phyloP scores from a whole-genome alignment of 306 rosid genomes.

The Sicyos baderoa region DNA sequence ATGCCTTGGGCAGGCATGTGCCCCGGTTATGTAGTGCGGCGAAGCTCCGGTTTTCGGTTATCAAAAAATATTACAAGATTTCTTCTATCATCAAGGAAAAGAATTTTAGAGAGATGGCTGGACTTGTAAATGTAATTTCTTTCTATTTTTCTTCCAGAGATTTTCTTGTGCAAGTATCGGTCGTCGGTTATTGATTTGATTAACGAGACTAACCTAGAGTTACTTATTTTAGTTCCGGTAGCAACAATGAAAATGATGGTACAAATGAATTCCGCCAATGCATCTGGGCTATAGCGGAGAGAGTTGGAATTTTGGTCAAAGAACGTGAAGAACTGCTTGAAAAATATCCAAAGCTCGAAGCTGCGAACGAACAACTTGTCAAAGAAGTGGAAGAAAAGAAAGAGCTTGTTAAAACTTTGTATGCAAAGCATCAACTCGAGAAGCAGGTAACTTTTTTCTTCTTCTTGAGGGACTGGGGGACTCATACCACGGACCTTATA shows the following conservation, averaged over 20 bases:
- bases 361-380: conserved; percentile 64
- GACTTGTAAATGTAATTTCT: background rate
- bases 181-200: background rate
- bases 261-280: conserved; percentile 70
- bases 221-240: conserved; percentile 51
- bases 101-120: background rate
- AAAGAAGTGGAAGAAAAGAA: conserved; percentile 78
- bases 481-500: too few relatives aligned
- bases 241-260: conserved; percentile 79
- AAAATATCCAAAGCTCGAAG: conserved; percentile 61
- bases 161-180: background rate
- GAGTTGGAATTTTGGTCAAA: conserved; percentile 62
- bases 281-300: conserved; percentile 61
- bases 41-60: too few relatives aligned
- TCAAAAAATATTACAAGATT: background rate
- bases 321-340: conserved; percentile 74
- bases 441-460: conserved; percentile 55
- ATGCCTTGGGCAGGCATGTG: too few relatives aligned
- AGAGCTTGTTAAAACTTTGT: conserved; percentile 71
- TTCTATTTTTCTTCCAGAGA: background rate
- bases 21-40: too few relatives aligned
- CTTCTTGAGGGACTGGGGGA: too few relatives aligned
- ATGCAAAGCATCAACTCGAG: conserved; percentile 82
- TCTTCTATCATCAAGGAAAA: background rate
- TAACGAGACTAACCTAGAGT: conserved; percentile 19